Evolutionary conservation across 108 stramenopile species (phyloP).

Genomic region (Aureococcus anophagefferens): DNA sequence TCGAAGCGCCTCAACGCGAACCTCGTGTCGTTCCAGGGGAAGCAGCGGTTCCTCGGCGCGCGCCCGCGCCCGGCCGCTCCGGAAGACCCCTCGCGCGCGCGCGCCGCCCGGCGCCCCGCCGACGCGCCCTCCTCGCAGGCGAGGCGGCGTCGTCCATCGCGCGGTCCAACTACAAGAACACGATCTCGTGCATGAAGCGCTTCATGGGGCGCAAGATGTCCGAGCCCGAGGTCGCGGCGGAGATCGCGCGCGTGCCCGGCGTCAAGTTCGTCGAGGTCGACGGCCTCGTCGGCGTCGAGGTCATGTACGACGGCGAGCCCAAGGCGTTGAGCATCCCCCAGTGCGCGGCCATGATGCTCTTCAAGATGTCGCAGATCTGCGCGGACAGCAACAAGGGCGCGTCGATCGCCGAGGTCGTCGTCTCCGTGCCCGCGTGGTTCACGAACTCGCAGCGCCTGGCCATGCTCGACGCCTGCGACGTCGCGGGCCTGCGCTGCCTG

Average conservation of each 20-base stretch:
- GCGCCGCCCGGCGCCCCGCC: conserved; percentile 64
- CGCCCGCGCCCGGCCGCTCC: background rate
- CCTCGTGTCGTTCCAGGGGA: conserved; percentile 50
- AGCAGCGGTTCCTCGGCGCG: conserved; percentile 13
- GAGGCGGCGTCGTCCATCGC: conserved; percentile 57
- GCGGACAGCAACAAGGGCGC: conserved; percentile 43
- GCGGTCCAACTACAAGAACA: conserved; percentile 83
- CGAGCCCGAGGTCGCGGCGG: background rate
- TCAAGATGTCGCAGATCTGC: conserved; percentile 72
- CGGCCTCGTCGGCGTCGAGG: conserved; percentile 14
- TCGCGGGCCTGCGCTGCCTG: conserved; percentile 78
- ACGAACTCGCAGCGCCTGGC: conserved; percentile 83
- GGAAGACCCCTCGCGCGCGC: conserved; percentile 12
- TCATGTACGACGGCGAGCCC: conserved; percentile 39
- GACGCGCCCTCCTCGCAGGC: conserved; percentile 61
- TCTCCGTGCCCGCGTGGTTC: conserved; percentile 88
- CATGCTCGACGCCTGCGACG: conserved; percentile 74
- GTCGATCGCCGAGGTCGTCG: conserved; percentile 79
- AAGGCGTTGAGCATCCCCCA: conserved; percentile 67
- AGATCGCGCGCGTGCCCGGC: background rate
- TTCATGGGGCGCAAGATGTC: background rate
- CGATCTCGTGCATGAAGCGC: conserved; percentile 67
- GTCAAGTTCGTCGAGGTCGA: background rate
- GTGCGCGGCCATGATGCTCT: conserved; percentile 79
- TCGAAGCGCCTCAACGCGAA: conserved; percentile 90